These are phyloP conservation scores for Blastobotrys peoriensis DNA, from an alignment of 805 yeast species.

Conservation along the genomic window DNA sequence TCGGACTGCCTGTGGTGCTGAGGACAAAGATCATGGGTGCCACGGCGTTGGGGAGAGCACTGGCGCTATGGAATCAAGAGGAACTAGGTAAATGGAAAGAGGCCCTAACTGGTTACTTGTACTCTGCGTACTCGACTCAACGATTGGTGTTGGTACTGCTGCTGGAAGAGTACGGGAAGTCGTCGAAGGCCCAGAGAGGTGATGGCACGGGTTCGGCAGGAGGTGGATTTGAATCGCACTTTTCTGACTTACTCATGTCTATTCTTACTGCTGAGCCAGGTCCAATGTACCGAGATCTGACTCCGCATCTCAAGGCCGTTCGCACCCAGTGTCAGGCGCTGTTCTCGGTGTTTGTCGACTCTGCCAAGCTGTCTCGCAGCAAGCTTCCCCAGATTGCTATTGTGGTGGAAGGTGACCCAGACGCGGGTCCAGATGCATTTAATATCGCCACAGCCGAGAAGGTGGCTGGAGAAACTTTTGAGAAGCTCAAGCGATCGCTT, in stretches of 20 bases:
- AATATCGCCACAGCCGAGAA: conserved; percentile 70
- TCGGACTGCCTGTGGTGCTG: conserved; percentile 69
- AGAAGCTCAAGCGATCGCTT: conserved; percentile 56
- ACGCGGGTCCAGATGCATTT: conserved; percentile 93
- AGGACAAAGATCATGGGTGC: conserved; percentile 74
- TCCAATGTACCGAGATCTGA: conserved; percentile 69
- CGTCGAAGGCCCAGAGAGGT: conserved; percentile 5
- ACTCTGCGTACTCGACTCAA: conserved; percentile 73
- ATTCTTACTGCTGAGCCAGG: conserved; percentile 10
- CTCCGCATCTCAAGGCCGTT: conserved; percentile 77
- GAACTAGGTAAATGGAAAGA: conserved; percentile 13
- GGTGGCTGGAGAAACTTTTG: conserved; percentile 56
- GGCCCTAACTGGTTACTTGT: conserved; percentile 35
- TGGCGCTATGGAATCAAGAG: conserved; percentile 20
- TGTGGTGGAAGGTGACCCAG: conserved; percentile 88
- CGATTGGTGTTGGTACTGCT: conserved; percentile 63
- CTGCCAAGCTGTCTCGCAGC: conserved; percentile 63
- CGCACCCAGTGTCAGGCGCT: conserved; percentile 84
- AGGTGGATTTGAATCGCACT: conserved; percentile 9
- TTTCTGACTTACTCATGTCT: conserved; percentile 15
- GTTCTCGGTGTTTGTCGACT: conserved; percentile 68
- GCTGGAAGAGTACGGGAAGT: conserved; percentile 51
- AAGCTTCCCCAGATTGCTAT: conserved; percentile 80
- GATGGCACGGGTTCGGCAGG: conserved; percentile 4
- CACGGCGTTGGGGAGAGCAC: conserved; percentile 58